Conservation (phyloP, 2,329 filamentous ascomycete genomes). For the Sordariomycetes sp. region DNA sequence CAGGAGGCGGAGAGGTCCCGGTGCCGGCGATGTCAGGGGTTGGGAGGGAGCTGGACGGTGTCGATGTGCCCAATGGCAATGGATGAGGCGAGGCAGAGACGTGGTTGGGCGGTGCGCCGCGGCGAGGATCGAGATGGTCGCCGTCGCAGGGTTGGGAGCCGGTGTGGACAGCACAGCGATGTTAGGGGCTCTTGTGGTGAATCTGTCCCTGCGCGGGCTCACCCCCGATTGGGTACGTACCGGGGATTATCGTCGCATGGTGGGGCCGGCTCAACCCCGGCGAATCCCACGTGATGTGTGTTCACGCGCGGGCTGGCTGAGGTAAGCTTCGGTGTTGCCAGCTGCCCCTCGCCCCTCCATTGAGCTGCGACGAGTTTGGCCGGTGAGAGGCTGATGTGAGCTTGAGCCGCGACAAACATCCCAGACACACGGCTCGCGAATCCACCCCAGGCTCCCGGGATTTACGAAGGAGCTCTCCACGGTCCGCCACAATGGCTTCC, state of each 20-base stretch:
- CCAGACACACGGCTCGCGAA: neutral
- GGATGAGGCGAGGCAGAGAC: neutral
- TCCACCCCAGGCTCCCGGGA: neutral
- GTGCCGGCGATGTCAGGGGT: conserved; percentile 1
- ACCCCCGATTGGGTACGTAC: conserved; percentile 3
- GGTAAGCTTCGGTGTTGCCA: neutral
- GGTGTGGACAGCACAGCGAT: conserved; percentile 4
- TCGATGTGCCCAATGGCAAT: neutral
- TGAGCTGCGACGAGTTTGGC: neutral
- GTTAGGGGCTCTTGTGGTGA: conserved; percentile 1
- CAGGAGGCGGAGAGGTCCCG: neutral
- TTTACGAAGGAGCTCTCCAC: neutral
- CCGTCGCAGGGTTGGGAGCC: conserved; percentile 1
- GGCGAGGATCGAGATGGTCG: neutral
- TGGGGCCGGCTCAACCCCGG: conserved; percentile 2
- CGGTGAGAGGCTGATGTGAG: neutral
- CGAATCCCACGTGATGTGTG: neutral
- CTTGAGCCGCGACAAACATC: neutral
- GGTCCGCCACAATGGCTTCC: conserved; percentile 44
- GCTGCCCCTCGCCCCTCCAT: neutral
- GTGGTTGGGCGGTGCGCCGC: conserved; percentile 1
- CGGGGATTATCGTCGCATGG: neutral
- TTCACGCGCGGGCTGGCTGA: neutral
- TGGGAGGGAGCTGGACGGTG: conserved; percentile 1
- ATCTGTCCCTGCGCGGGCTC: conserved; percentile 4